These are phyloP conservation scores for Boletales sp. DNA, from an alignment of 768 basidiomycete species.

Conservation along the genomic window DNA sequence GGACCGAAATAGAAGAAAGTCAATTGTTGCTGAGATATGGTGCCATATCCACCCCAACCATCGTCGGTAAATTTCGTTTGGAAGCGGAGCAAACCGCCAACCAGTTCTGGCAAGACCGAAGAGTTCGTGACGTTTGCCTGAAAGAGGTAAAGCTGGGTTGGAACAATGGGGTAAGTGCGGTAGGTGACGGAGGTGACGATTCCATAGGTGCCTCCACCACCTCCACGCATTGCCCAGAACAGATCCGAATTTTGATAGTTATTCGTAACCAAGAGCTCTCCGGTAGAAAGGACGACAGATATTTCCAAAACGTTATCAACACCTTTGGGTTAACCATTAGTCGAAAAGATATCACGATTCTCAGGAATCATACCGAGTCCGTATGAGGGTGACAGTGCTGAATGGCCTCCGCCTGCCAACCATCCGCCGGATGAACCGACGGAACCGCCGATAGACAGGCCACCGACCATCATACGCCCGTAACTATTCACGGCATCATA, in stretches of 20 bases:
- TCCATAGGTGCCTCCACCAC: conserved; percentile 49
- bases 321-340: conserved; percentile 25
- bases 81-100: conserved; percentile 34
- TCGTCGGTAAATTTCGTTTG: conserved; percentile 37
- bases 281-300: conserved; percentile 41
- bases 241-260: conserved; percentile 41
- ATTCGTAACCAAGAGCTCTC: conserved; percentile 38
- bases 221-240: conserved; percentile 55
- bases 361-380: conserved; percentile 38
- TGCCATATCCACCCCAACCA: conserved; percentile 42
- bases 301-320: conserved; percentile 51
- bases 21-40: conserved; percentile 1
- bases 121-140: conserved; percentile 31
- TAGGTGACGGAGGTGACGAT: conserved; percentile 48
- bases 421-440: conserved; percentile 51
- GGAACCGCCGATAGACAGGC: conserved; percentile 35
- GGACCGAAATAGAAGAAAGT: conserved; percentile 27
- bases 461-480: conserved; percentile 45
- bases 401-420: conserved; percentile 49
- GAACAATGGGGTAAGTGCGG: conserved; percentile 37
- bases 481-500: conserved; percentile 39
- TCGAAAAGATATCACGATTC: background rate
- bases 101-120: conserved; percentile 25
- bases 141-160: conserved; percentile 30
- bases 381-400: conserved; percentile 34